Conservation (phyloP, 306 rosid species). For the Crotalaria pallida region DNA sequence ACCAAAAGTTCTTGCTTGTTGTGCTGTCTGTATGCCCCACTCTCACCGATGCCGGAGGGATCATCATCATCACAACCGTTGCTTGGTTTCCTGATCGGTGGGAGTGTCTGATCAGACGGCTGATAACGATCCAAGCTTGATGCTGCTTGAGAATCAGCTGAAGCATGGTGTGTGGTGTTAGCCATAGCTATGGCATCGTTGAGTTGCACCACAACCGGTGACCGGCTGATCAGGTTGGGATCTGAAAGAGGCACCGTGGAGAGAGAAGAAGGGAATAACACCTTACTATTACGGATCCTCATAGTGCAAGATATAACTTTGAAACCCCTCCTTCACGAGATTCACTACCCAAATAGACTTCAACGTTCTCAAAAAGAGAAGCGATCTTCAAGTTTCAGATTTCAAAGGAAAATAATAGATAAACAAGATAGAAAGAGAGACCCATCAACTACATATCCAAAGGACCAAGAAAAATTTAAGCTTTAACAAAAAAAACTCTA, state of each 20-base stretch:
- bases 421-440: constrained; percentile 1
- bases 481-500: constrained; percentile 3
- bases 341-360: constrained; percentile 11
- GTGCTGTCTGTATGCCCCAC: constrained; percentile 34
- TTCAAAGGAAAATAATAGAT: not conserved
- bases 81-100: constrained; percentile 33
- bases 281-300: constrained; percentile 83
- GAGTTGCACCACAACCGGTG: constrained; percentile 70
- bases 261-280: constrained; percentile 46
- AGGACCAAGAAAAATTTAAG: constrained; percentile 27
- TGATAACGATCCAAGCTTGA: constrained; percentile 27
- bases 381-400: constrained; percentile 29
- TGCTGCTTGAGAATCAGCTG: not conserved
- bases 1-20: constrained; percentile 44
- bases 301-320: constrained; percentile 32
- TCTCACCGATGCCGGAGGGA: constrained; percentile 11
- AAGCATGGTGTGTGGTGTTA: not conserved
- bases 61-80: constrained; percentile 44
- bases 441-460: constrained; percentile 20
- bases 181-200: constrained; percentile 3
- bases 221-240: constrained; percentile 54
- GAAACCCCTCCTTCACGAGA: constrained; percentile 11
- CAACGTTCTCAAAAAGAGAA: not conserved
- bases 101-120: constrained; percentile 43
- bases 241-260: constrained; percentile 60